Conservation (phyloP, 2,329 filamentous ascomycete genomes). For the Ophiostoma himal-ulmi region DNA sequence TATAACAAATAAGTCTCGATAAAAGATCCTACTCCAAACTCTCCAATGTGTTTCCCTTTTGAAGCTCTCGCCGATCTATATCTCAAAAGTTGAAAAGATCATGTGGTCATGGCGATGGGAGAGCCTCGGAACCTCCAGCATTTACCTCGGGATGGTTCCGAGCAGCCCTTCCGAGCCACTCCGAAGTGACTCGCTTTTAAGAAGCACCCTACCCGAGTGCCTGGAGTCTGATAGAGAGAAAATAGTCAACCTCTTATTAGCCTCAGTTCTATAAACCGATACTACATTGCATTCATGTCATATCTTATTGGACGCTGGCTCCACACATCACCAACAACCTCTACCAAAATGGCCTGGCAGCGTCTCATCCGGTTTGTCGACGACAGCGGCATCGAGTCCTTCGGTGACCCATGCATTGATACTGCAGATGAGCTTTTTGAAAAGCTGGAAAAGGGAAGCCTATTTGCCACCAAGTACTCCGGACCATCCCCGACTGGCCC, state of each 20-base stretch:
- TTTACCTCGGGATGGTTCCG: not conserved
- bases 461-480: not conserved
- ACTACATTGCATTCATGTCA: not conserved
- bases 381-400: slow-evolving; percentile 5
- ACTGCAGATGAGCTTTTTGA: slow-evolving; percentile 2
- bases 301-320: not conserved
- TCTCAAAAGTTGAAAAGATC: not conserved
- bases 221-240: not conserved
- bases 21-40: not conserved
- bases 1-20: not conserved
- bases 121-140: not conserved
- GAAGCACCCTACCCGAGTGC: not conserved
- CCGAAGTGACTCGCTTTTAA: not conserved
- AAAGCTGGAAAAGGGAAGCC: not conserved
- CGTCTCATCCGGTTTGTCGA: slow-evolving; percentile 17
- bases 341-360: slow-evolving; percentile 10
- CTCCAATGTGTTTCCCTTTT: not conserved
- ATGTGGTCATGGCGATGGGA: not conserved
- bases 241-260: not conserved
- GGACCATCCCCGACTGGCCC: not conserved
- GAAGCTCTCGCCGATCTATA: not conserved
- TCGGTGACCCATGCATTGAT: slow-evolving; percentile 10
- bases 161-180: not conserved
- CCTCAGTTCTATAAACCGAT: not conserved
- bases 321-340: not conserved